Evolutionary conservation across 2,329 filamentous ascomycete species (phyloP).

Genomic region (Fusarium piperis): DNA sequence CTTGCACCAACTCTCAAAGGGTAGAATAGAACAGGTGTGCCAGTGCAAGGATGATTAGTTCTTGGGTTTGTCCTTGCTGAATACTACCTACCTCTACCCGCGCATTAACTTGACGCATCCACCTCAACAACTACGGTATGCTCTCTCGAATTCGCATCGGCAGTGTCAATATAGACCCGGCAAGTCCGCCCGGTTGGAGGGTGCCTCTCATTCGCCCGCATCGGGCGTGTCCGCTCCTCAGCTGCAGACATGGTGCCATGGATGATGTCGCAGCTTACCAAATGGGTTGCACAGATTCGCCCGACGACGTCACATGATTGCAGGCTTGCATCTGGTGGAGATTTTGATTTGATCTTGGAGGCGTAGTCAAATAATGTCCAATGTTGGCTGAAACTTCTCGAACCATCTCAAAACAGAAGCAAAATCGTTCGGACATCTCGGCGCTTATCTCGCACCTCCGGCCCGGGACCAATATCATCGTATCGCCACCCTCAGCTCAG

Average conservation of each 20-base stretch:
- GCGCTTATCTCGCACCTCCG: neutral
- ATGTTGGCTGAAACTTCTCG: neutral
- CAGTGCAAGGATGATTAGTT: neutral
- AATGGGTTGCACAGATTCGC: neutral
- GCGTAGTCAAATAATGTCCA: too few species aligned
- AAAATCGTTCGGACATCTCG: neutral
- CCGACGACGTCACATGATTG: constrained; percentile 22
- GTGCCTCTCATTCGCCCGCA: neutral
- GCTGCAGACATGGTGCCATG: constrained; percentile 22
- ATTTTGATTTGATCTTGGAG: neutral
- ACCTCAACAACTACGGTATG: neutral
- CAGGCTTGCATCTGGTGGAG: neutral
- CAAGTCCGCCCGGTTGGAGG: neutral
- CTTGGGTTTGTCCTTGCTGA: neutral
- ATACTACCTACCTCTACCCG: neutral
- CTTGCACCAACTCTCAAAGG: neutral
- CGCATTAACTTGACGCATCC: neutral
- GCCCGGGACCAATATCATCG: constrained; percentile 9
- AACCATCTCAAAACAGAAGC: constrained; percentile 4
- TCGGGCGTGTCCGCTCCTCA: constrained; percentile 4
- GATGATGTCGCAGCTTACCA: neutral
- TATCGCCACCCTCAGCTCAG: neutral
- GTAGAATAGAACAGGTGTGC: neutral
- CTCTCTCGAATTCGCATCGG: neutral
- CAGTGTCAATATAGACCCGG: neutral